phyloP scores from a whole-genome alignment of 2,329 filamentous ascomycete species.

The Sporothrix euskadiensis region DNA sequence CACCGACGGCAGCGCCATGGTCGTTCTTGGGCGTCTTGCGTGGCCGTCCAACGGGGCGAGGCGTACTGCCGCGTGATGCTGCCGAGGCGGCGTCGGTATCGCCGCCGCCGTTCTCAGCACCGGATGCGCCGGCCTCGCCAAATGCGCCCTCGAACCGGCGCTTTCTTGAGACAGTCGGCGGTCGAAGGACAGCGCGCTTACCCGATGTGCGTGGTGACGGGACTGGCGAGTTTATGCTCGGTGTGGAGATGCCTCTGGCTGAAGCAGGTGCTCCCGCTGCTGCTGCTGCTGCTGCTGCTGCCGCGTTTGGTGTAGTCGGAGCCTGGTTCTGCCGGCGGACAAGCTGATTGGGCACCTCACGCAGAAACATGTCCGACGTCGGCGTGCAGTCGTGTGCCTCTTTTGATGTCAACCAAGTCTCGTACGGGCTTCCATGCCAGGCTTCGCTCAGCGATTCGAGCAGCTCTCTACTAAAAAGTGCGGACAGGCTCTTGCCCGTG shows the following conservation, averaged over 20 bases:
- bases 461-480: slow-evolving; percentile 49
- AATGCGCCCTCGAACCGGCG: slow-evolving; percentile 42
- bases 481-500: slow-evolving; percentile 44
- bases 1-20: neutral
- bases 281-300: slow-evolving; percentile 7
- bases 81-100: neutral
- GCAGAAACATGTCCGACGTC: slow-evolving; percentile 34
- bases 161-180: slow-evolving; percentile 47
- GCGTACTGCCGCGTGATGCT: slow-evolving; percentile 6
- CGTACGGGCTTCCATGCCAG: slow-evolving; percentile 41
- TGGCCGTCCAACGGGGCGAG: slow-evolving; percentile 14
- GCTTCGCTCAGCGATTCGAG: slow-evolving; percentile 40
- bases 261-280: neutral
- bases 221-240: neutral
- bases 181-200: slow-evolving; percentile 50
- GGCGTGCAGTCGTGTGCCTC: slow-evolving; percentile 37
- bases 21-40: slow-evolving; percentile 11
- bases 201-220: slow-evolving; percentile 37
- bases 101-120: slow-evolving; percentile 29
- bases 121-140: slow-evolving; percentile 38
- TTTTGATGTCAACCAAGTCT: slow-evolving; percentile 40
- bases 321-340: slow-evolving; percentile 32
- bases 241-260: neutral
- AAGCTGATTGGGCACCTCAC: slow-evolving; percentile 34
- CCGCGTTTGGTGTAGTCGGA: neutral